Evolutionary conservation across 306 rosid species (phyloP).

Genomic region (Trichosanthes cucumerina): DNA sequence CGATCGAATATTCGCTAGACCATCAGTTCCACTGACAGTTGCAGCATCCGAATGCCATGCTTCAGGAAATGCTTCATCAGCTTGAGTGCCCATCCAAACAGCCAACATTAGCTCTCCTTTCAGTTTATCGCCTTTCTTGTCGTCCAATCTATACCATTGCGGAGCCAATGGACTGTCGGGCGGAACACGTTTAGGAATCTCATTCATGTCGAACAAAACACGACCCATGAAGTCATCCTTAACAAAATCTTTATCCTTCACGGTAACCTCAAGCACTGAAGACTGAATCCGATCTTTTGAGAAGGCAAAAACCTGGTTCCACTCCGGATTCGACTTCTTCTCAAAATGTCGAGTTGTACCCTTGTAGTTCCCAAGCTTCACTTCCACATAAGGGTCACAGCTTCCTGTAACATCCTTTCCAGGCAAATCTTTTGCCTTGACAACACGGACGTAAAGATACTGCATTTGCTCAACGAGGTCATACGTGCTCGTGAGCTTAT

Average conservation of each 20-base stretch:
- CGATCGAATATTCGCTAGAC: conserved; percentile 77
- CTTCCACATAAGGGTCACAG: conserved; percentile 88
- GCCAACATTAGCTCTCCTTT: conserved; percentile 96
- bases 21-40: conserved; percentile 71
- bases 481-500: conserved; percentile 84
- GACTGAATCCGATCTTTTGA: conserved; percentile 86
- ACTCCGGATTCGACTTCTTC: conserved; percentile 87
- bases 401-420: conserved; percentile 81
- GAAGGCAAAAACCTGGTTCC: conserved; percentile 93
- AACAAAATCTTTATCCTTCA: conserved; percentile 81
- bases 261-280: conserved; percentile 67
- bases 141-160: conserved; percentile 90
- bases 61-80: conserved; percentile 95
- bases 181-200: conserved; percentile 86
- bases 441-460: conserved; percentile 90
- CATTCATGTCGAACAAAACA: conserved; percentile 65
- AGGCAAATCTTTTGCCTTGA: conserved; percentile 81
- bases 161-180: conserved; percentile 95
- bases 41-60: conserved; percentile 99
- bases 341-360: conserved; percentile 91
- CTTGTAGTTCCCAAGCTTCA: conserved; percentile 83
- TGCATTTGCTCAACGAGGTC: conserved; percentile 99
- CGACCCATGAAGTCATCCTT: conserved; percentile 87
- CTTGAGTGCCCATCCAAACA: conserved; percentile 99
- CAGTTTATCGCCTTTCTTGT: conserved; percentile 48